A percentile compares a stretch with the other conserved stretches of the same genome.
These are phyloP conservation scores for Metrosideros polymorpha DNA, from an alignment of 441 rosid species.

Conservation along the genomic window DNA sequence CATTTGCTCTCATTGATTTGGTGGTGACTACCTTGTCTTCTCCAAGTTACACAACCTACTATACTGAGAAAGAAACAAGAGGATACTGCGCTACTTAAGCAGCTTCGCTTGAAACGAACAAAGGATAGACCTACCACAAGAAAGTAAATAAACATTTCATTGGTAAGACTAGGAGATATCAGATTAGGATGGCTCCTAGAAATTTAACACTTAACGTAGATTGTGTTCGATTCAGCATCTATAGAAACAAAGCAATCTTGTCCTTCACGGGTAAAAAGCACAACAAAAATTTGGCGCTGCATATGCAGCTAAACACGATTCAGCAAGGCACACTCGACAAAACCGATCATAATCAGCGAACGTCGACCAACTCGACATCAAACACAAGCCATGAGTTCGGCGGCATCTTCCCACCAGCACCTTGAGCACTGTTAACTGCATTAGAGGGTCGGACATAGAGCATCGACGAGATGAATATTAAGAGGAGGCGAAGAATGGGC, in stretches of 20 bases:
- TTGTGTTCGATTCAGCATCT: not conserved
- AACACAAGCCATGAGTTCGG: constrained; percentile 89
- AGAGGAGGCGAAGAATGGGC: not conserved
- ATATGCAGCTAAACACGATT: no score
- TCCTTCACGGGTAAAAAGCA: not conserved
- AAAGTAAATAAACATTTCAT: not conserved
- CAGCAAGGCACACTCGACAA: not conserved
- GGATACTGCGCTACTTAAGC: not conserved
- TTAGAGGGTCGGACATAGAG: not conserved
- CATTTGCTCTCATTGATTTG: not conserved
- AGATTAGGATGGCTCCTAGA: not conserved
- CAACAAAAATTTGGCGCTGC: not conserved
- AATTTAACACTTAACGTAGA: not conserved
- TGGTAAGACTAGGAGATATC: not conserved
- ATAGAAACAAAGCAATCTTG: not conserved
- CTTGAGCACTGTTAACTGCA: constrained; percentile 65
- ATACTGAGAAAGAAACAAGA: not conserved
- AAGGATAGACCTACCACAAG: not conserved
- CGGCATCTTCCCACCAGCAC: constrained; percentile 67
- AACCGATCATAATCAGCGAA: constrained; percentile 16
- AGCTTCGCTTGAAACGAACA: no score
- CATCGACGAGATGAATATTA: not conserved
- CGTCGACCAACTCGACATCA: constrained; percentile 73
- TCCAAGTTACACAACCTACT: not conserved
- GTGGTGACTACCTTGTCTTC: not conserved